Base-by-base conservation (phyloP, 176 grass and related monocot genomes). In the Tillandsia leiboldiana region DNA sequence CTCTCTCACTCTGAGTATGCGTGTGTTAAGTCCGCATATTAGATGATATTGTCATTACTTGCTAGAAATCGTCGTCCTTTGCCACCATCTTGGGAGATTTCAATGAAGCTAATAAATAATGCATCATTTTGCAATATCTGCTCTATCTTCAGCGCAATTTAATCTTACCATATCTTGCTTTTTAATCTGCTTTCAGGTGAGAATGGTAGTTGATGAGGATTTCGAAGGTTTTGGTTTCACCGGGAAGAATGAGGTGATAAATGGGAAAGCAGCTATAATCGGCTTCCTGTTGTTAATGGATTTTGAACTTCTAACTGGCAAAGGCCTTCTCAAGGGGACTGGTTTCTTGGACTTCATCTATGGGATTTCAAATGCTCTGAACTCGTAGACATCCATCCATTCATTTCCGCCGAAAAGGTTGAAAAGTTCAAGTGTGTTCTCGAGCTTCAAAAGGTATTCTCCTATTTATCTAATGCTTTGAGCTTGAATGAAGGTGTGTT, bases 331-430 rank as follows among this genome's bases (percentile, higher is more conserved):
- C 49, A 97, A 87, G 89, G 94, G 94, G 59, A 97, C 89, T 52
- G 94, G 94, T 70, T 82, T 97, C 73, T 87, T 97, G 84, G 94
- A 97, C 71, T 97, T 92, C 84, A 85, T 97, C 48, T 97, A 97
- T 84, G 56, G 86, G 24, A 68, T 80, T 81, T 87, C 86, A 50
- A 75, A 81, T 20, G 86, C 84, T 75, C 81, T 97, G 15, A 81
- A 72, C 74, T 87, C 49, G 9, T 89, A 74, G 73, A 64, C 49
- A 56, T 81, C 51, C 27, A 54, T 72, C n/a, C n/a, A n/a, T n/a
- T 69, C 12, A 68, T 80, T 51, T 73, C 56, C 1, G n/a, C 56
- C 56, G 15, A 59, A 59, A 59, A 20, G 13, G 56, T 15, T 59
- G 17, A n/a, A 59, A n/a, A 57, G 20, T 59, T 59, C 56, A 59